A percentile compares a stretch with the other conserved stretches of the same genome.
phyloP scores from a whole-genome alignment of 1,284 basidiomycete species.

The Cryptococcus sp. region DNA sequence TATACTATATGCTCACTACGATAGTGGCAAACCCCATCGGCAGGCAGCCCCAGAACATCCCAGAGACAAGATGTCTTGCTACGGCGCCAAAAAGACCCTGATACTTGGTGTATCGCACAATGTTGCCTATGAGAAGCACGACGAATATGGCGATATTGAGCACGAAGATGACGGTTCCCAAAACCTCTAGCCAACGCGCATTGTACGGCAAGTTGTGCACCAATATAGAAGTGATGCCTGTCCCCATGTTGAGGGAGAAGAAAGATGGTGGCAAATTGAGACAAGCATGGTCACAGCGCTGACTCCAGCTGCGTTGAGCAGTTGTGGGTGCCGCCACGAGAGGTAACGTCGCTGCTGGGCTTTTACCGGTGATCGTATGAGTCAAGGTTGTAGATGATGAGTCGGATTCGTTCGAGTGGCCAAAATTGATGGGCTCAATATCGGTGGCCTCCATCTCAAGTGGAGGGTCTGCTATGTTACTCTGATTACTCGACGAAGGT shows the following conservation, averaged over 20 bases:
- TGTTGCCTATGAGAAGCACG: conserved; percentile 58
- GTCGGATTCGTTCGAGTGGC: no score
- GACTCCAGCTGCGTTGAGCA: no score
- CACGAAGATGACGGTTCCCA: conserved; percentile 62
- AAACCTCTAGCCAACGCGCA: conserved; percentile 48
- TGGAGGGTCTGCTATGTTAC: no score
- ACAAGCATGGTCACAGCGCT: no score
- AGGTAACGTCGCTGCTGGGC: no score
- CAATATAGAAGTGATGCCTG: conserved; percentile 55
- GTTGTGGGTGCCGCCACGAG: no score
- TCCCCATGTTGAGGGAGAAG: conserved; percentile 53
- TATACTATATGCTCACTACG: conserved; percentile 49
- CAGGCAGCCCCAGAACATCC: conserved; percentile 68
- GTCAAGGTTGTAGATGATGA: no score
- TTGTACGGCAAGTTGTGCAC: conserved; percentile 56
- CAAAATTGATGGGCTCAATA: no score
- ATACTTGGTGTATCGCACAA: conserved; percentile 61
- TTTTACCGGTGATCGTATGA: no score
- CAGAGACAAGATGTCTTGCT: conserved; percentile 64
- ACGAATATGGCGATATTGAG: conserved; percentile 67
- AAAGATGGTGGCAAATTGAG: neutral
- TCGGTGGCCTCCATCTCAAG: no score
- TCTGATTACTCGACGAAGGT: no score
- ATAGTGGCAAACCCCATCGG: conserved; percentile 72
- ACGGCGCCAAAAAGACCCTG: conserved; percentile 62